Evolutionary conservation across 331 rosid species (phyloP), one percentile per base, ranked within the genome.

Genomic region (Prunus yedoensis): DNA sequence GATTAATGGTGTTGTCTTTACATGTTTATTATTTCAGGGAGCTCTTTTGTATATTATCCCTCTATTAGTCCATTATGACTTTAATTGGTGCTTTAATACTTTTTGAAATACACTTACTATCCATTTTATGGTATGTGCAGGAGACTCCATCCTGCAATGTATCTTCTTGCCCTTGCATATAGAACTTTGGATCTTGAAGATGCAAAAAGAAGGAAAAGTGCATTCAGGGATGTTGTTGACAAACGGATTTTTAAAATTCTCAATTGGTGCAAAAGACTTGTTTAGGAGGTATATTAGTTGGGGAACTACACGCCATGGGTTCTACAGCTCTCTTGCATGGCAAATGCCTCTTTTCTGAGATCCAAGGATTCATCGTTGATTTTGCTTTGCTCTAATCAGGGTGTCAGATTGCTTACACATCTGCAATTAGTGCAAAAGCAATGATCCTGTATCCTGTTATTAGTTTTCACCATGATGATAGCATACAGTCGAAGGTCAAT

Each of bases 61-160:
- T 53, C 47, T 14, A 27, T 50, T 12, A 35, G 35, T 21, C 17
- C 65, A 59, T 59, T 13, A 10, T 27, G 60, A 50, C 10, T 69
- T 49, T 25, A 23, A 4, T 64, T 17, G 61, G 47, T 17, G 11
- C 30, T 35, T 9, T 41, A 1, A 70, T 70, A 52, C 20, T 43
- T 53, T 66, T 30, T 73, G 71, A 15, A 73, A 54, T 50, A 73
- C 70, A 49, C 84, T 82, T 65, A 85, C 76, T 41, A 28, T 76
- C 69, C 65, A 75, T 74, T 77, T 76, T 68, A 10, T 76, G 50
- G 74, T 76, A 72, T 82, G 38, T 78, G 88, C 91, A 94, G 98
- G 87, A 90, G 98, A 83, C 90, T 94, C 74, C 98, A 91, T 80
- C 98, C 98, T 63, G 97, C 98, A 27, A 88, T 94, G 91, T 94